Percentiles rank a stretch among this genome's conserved stretches.
These are phyloP conservation scores for Phycomyces nitens DNA, from an alignment of 192 early-diverging fungal genomes.

Conservation along the genomic window DNA sequence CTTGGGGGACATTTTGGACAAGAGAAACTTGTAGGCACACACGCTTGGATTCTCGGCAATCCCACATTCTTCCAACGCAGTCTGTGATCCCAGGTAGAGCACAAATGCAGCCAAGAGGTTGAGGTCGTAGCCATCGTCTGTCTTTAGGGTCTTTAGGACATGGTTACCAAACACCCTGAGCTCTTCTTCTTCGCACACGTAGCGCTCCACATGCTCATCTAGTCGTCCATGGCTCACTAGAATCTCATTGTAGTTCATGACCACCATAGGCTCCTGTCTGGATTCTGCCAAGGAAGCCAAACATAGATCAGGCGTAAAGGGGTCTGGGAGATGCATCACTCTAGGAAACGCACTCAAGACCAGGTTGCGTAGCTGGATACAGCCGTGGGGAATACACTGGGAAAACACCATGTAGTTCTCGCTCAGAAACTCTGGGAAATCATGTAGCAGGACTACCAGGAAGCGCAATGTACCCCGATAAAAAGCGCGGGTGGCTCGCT, in stretches of 20 bases:
- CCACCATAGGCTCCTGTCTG: conserved; percentile 46
- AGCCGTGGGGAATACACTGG: conserved; percentile 83
- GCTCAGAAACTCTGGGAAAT: conserved; percentile 96
- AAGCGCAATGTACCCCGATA: conserved; percentile 90
- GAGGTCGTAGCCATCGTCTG: neutral
- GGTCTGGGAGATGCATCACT: conserved; percentile 94
- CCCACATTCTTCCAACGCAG: neutral
- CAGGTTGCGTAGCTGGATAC: conserved; percentile 94
- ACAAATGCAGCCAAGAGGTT: neutral
- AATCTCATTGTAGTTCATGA: neutral
- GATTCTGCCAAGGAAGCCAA: conserved; percentile 85
- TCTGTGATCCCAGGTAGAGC: conserved; percentile 2
- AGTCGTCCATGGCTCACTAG: neutral
- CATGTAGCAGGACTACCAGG: conserved; percentile 87
- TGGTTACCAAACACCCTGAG: neutral
- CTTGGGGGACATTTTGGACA: conserved; percentile 29
- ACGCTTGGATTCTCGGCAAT: conserved; percentile 2
- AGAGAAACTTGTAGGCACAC: neutral
- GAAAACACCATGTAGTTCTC: conserved; percentile 88
- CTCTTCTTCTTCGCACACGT: neutral
- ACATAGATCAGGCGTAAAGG: conserved; percentile 89
- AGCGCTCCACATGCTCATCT: neutral
- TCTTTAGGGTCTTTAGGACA: neutral
- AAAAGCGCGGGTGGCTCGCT: conserved; percentile 68
- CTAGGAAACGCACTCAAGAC: conserved; percentile 93